A percentile compares a stretch with the other conserved stretches of the same genome.
Evolutionary conservation across 1,284 basidiomycete genomes (phyloP).

Genomic region (Tilletia horrida): DNA sequence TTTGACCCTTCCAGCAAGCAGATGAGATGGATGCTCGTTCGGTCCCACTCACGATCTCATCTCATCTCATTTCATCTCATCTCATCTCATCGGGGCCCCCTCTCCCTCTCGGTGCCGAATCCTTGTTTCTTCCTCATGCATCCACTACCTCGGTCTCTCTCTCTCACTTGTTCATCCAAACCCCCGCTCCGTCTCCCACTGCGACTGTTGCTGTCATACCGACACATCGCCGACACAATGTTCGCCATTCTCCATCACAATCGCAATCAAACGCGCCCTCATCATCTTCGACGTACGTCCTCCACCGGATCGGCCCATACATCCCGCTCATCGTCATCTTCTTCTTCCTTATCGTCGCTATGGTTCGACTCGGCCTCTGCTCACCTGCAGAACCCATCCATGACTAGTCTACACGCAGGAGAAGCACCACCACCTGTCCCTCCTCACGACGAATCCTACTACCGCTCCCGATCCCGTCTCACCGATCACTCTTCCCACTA

Average conservation of each 20-base stretch:
- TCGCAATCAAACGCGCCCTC: not conserved
- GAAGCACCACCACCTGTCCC: not conserved
- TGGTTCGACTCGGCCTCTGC: not conserved
- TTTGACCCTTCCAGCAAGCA: no score
- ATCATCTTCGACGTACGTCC: not conserved
- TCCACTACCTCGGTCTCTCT: not conserved
- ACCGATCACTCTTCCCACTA: conserved; percentile 14
- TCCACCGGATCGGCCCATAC: no score
- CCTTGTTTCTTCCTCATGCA: not conserved
- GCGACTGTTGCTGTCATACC: not conserved
- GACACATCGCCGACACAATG: not conserved
- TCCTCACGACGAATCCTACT: conserved; percentile 16
- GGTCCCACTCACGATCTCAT: not conserved
- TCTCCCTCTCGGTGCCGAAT: not conserved
- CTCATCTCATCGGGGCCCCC: not conserved
- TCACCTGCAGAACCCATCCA: conserved; percentile 3
- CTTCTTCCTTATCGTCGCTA: not conserved
- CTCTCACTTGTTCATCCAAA: no score
- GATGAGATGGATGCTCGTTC: no score
- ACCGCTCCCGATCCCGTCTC: conserved; percentile 13
- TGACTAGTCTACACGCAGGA: conserved; percentile 1
- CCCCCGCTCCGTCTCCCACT: not conserved
- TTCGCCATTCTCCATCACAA: not conserved
- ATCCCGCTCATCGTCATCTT: no score
- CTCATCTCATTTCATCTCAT: not conserved